phyloP scores from a whole-genome alignment of 2,329 filamentous ascomycete genomes.

The Fusarium sp. region DNA sequence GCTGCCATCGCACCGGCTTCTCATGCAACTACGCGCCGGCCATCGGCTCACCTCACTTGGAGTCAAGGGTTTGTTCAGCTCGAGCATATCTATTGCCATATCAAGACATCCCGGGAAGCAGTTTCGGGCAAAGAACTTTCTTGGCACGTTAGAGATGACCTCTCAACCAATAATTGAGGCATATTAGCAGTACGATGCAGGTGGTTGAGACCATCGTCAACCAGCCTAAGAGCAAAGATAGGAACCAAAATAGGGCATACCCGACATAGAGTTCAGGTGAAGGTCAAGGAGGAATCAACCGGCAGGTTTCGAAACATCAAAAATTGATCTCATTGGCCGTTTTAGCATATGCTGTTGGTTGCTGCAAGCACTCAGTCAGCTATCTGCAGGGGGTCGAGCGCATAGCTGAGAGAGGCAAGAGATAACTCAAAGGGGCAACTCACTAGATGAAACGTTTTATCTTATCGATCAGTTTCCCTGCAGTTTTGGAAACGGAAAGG shows the following conservation, averaged over 20 bases:
- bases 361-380: conserved; percentile 23
- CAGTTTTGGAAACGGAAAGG: background rate
- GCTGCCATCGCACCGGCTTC: background rate
- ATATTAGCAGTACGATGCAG: background rate
- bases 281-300: background rate
- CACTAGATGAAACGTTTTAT: background rate
- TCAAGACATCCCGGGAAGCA: background rate
- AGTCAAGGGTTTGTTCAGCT: background rate
- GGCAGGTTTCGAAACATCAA: conserved; percentile 13
- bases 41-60: background rate
- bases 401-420: background rate
- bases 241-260: background rate
- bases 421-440: background rate
- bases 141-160: background rate
- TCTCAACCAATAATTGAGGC: background rate
- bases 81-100: background rate
- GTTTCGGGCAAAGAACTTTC: background rate
- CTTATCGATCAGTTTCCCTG: background rate
- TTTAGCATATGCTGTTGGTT: conserved; percentile 48
- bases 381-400: conserved; percentile 21
- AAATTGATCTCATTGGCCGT: conserved; percentile 42
- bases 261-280: background rate
- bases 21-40: conserved; percentile 26
- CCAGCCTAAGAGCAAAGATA: background rate
- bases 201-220: background rate